Base-by-base conservation (phyloP, 2,329 filamentous ascomycete species). In the Cercospora nicotianae region DNA sequence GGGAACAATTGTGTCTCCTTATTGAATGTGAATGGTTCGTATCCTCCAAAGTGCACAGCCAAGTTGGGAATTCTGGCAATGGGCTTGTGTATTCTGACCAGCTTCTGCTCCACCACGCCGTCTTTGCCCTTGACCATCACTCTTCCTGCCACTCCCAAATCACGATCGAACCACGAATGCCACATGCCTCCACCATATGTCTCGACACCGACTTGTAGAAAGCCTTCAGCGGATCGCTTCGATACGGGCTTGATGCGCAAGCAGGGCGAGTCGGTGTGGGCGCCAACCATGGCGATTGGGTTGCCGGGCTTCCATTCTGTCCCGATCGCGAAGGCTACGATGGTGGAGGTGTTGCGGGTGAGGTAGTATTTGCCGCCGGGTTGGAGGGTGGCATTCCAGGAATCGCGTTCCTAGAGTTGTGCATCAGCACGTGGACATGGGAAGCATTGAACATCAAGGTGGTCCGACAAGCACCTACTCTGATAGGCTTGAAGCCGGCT, bases 151-250 rank as follows among this genome's bases (percentile, higher is more conserved):
- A 98, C 89, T 74, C 92, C 91, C 70, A 99, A 83, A 79, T 99
- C 95, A 61, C 95, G 90, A 80, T 99, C 95, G 77, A 99, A 99
- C 95, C 89, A 99, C 58, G 92, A 96, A 81, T 97, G 94, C 94
- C 94, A 98, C 76, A 98, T 90, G 65, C 95, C 95, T 69, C 95
- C 95, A 63, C 95, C 95, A 77, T 99, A 99, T 1, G 93, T 94
- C 84, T 99, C 95, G 62, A 97, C 94, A 63, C 94, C 95, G 66
- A 99, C 90, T 81, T 99, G 95, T 70, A 97, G 82, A 80, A 95
- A 99, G 12, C 94, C 94, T 72, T 91, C 91, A 65, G 87, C 89
- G 76, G 87, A 87, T 82, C 94, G 95, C 82, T 94, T 97, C 77
- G 92, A 96, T 51, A 97, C 90, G 12, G 95, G 95, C 84, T 99